phyloP scores from a whole-genome alignment of 2,329 filamentous ascomycete genomes.

The Arthrinium phaeospermum region DNA sequence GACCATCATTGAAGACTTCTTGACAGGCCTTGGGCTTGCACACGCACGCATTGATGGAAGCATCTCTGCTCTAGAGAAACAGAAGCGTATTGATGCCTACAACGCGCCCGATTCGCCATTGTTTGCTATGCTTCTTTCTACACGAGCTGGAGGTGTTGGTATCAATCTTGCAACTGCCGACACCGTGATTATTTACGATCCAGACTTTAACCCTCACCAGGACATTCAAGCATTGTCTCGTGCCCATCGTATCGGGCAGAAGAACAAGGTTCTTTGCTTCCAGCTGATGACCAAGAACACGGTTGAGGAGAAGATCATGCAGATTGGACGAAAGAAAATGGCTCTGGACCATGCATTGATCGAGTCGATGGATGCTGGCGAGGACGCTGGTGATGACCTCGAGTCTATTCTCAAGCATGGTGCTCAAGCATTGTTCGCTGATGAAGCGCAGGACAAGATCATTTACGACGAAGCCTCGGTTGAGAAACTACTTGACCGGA shows the following conservation, averaged over 20 bases:
- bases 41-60: conserved; percentile 87
- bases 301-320: conserved; percentile 94
- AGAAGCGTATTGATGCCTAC: conserved; percentile 91
- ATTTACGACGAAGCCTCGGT: conserved; percentile 81
- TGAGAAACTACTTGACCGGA: conserved; percentile 90
- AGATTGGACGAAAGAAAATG: conserved; percentile 95
- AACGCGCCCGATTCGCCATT: conserved; percentile 83
- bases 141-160: conserved; percentile 91
- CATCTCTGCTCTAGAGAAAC: conserved; percentile 83
- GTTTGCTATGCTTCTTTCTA: conserved; percentile 93
- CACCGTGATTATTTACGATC: conserved; percentile 96
- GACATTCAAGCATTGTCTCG: conserved; percentile 95
- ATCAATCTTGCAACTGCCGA: conserved; percentile 98
- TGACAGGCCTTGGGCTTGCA: conserved; percentile 73
- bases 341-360: conserved; percentile 94
- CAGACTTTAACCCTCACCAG: conserved; percentile 97
- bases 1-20: conserved; percentile 90
- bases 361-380: conserved; percentile 86
- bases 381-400: conserved; percentile 78
- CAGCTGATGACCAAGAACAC: conserved; percentile 89
- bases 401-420: conserved; percentile 89
- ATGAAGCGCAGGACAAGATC: conserved; percentile 75
- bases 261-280: conserved; percentile 94
- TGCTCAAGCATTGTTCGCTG: conserved; percentile 83
- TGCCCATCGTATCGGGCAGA: conserved; percentile 94